Percentiles rank a stretch among this genome's conserved stretches.
Conservation (phyloP, 1,284 basidiomycete species). For the Termitomyces sp. region DNA sequence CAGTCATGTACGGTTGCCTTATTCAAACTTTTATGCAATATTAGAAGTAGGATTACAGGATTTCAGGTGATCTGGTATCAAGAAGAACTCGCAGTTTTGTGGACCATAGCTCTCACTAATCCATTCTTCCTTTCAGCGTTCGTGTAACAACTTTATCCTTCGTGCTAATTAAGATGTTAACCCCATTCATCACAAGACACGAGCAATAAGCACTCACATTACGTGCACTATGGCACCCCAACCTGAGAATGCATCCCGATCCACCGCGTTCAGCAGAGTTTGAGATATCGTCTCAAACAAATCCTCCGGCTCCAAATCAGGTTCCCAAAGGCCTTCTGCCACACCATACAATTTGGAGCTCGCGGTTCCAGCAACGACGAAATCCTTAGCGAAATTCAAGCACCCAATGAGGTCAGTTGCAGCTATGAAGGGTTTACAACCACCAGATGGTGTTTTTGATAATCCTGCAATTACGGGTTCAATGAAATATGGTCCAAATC, state of each 20-base stretch:
- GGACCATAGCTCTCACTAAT: constrained; percentile 42
- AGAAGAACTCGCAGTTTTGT: neutral
- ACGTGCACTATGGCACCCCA: constrained; percentile 96
- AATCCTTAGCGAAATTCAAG: constrained; percentile 93
- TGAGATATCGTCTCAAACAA: constrained; percentile 99
- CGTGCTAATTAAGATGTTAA: constrained; percentile 46
- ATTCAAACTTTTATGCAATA: neutral
- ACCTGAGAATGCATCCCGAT: constrained; percentile 94
- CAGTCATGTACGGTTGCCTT: neutral
- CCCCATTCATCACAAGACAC: constrained; percentile 1
- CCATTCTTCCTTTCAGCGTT: constrained; percentile 87
- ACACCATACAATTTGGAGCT: constrained; percentile 94
- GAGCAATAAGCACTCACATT: constrained; percentile 64
- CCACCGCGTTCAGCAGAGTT: constrained; percentile 91
- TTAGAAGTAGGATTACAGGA: constrained; percentile 5
- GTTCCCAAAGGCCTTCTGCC: constrained; percentile 98
- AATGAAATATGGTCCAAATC: constrained; percentile 96
- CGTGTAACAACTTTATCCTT: constrained; percentile 84
- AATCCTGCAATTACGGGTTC: constrained; percentile 96
- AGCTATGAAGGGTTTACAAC: constrained; percentile 91
- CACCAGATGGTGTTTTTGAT: constrained; percentile 68
- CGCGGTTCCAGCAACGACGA: constrained; percentile 95
- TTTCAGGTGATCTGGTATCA: neutral
- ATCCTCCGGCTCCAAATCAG: constrained; percentile 93
- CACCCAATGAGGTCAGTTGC: constrained; percentile 97